Evolutionary conservation across 164 flowering plant genomes (phyloP).

Genomic region (Vitis rupestris): DNA sequence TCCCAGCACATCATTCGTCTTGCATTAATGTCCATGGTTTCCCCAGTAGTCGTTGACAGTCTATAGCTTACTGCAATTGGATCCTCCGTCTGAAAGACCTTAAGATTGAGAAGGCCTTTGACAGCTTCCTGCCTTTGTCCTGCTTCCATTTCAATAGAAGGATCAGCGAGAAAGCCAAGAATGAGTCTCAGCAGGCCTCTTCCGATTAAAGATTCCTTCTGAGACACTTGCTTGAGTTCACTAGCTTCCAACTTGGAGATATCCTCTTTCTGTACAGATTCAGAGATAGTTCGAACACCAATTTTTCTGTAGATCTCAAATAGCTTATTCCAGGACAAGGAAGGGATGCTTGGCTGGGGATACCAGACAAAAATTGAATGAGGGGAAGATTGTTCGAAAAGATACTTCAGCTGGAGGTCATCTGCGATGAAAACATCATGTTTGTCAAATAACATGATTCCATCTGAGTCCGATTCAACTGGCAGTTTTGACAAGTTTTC

Average conservation of each 20-base stretch:
- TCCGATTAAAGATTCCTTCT: constrained; percentile 17
- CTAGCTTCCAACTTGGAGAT: constrained; percentile 7
- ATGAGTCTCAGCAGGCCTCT: constrained; percentile 41
- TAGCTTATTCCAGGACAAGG: constrained; percentile 32
- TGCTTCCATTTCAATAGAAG: constrained; percentile 33
- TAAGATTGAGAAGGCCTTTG: constrained; percentile 33
- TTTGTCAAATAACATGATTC: constrained; percentile 33
- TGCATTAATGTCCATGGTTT: constrained; percentile 21
- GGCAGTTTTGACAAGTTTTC: constrained; percentile 45
- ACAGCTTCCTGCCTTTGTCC: constrained; percentile 39
- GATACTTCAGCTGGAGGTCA: constrained; percentile 58
- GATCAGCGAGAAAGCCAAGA: constrained; percentile 51
- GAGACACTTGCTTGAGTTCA: constrained; percentile 23
- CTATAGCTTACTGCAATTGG: constrained; percentile 36
- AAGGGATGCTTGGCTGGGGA: constrained; percentile 40
- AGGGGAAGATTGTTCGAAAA: constrained; percentile 33
- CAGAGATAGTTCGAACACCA: constrained; percentile 55
- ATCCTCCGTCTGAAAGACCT: constrained; percentile 36
- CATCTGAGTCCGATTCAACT: constrained; percentile 25
- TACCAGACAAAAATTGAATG: constrained; percentile 58
- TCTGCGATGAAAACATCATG: constrained; percentile 60
- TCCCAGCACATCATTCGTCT: constrained; percentile 57
- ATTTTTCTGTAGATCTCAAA: constrained; percentile 39
- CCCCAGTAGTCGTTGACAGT: constrained; percentile 36
- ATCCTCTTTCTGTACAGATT: constrained; percentile 39